Evolutionary conservation across 192 early-diverging fungal genomes (phyloP).

Genomic region (Podila epigama): DNA sequence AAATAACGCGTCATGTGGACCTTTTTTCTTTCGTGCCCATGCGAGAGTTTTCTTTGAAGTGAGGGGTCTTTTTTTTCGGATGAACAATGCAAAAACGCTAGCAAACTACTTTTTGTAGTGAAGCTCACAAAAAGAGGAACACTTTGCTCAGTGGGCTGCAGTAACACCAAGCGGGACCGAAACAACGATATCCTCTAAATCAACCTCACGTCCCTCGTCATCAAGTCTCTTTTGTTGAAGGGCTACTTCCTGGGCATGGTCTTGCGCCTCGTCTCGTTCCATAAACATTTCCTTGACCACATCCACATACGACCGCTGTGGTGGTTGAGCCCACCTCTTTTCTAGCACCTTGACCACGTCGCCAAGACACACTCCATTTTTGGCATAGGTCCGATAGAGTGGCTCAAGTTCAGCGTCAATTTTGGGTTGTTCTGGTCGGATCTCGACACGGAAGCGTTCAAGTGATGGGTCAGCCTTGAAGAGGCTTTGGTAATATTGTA

Average conservation of each 20-base stretch:
- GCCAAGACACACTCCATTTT: conserved; percentile 48
- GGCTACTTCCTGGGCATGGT: conserved; percentile 32
- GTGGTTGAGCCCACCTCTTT: conserved; percentile 52
- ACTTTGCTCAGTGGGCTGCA: no score
- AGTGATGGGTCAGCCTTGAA: conserved; percentile 45
- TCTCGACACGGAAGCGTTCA: conserved; percentile 51
- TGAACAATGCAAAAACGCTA: no score
- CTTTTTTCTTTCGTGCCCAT: no score
- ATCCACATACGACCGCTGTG: conserved; percentile 32
- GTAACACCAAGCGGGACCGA: no score
- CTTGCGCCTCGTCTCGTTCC: conserved; percentile 39
- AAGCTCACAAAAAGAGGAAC: no score
- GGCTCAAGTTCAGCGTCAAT: conserved; percentile 48
- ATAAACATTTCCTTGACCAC: conserved; percentile 46
- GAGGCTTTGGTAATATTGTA: conserved; percentile 50
- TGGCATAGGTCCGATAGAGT: conserved; percentile 51
- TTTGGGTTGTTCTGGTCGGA: conserved; percentile 53
- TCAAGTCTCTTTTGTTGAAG: conserved; percentile 24
- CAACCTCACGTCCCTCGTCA: conserved; percentile 34
- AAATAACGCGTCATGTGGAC: no score
- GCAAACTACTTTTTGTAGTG: no score
- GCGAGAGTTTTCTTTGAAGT: no score
- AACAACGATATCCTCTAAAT: conserved; percentile 46
- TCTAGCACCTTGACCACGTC: conserved; percentile 52
- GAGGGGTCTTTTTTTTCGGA: no score